Evolutionary conservation across 2,329 filamentous ascomycete species (phyloP).

Genomic region (Colletotrichum melonis): DNA sequence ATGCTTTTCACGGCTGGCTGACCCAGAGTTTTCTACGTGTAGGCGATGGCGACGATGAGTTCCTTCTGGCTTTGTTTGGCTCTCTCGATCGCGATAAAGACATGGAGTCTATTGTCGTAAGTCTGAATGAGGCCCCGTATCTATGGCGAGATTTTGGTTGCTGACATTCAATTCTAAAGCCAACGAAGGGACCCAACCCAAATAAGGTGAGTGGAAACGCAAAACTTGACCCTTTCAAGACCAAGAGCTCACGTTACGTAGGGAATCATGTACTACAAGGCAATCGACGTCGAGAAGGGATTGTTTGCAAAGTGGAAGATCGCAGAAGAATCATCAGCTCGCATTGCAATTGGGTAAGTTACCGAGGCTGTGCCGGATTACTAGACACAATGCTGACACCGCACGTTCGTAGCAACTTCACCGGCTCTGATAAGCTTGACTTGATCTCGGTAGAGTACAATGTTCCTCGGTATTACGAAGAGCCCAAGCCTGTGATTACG

Average conservation of each 20-base stretch:
- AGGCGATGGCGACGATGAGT: background rate
- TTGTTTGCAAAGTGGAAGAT: background rate
- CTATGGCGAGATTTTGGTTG: background rate
- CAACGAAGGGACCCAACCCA: background rate
- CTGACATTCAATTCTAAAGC: background rate
- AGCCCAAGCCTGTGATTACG: slow-evolving; percentile 31
- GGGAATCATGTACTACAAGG: background rate
- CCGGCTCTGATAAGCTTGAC: slow-evolving; percentile 31
- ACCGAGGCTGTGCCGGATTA: background rate
- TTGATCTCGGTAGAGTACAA: slow-evolving; percentile 38
- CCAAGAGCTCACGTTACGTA: background rate
- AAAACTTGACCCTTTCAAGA: background rate
- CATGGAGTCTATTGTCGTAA: background rate
- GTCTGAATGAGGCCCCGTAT: background rate
- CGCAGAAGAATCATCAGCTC: background rate
- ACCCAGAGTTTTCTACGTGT: background rate
- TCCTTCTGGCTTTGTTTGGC: background rate
- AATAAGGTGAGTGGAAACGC: background rate
- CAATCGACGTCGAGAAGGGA: background rate
- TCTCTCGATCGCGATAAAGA: background rate
- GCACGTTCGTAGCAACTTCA: slow-evolving; percentile 37
- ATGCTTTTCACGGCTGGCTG: background rate
- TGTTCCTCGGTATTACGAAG: slow-evolving; percentile 36
- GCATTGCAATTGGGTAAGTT: background rate
- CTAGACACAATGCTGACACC: background rate